These are phyloP conservation scores for Tremella mesenterica DNA, from an alignment of 768 basidiomycete genomes.

Conservation along the genomic window DNA sequence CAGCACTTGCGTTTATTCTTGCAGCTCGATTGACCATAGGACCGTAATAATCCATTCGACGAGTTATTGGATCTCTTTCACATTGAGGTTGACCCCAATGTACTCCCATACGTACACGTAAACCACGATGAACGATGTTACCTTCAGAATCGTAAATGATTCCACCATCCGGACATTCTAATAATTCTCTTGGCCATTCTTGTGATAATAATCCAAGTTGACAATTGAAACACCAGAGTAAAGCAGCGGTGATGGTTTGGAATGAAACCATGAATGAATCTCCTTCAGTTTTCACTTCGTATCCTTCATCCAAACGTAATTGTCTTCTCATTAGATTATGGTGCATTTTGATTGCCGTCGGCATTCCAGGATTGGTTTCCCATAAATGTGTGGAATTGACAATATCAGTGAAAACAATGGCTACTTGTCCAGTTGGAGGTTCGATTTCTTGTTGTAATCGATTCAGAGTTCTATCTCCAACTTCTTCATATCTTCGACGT, in stretches of 20 bases:
- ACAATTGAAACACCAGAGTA: slow-evolving; percentile 83
- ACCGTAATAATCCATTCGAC: slow-evolving; percentile 97
- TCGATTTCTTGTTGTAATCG: slow-evolving; percentile 65
- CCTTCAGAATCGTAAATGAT: slow-evolving; percentile 61
- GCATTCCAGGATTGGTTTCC: slow-evolving; percentile 94
- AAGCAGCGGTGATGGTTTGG: slow-evolving; percentile 71
- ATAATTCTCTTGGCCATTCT: slow-evolving; percentile 84
- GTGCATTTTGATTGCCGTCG: slow-evolving; percentile 81
- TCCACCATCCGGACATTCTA: slow-evolving; percentile 85
- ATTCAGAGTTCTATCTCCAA: slow-evolving; percentile 45
- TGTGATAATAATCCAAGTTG: slow-evolving; percentile 73
- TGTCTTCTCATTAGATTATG: slow-evolving; percentile 76
- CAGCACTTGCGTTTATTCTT: slow-evolving; percentile 69
- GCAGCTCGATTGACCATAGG: slow-evolving; percentile 91
- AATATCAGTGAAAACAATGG: slow-evolving; percentile 96
- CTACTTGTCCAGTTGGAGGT: slow-evolving; percentile 75
- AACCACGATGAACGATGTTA: slow-evolving; percentile 66
- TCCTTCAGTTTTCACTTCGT: slow-evolving; percentile 99
- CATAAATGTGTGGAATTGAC: slow-evolving; percentile 92
- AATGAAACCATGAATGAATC: slow-evolving; percentile 99
- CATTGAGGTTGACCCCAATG: slow-evolving; percentile 85
- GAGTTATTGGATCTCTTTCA: slow-evolving; percentile 80
- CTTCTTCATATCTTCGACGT: slow-evolving; percentile 34
- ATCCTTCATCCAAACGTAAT: slow-evolving; percentile 82
- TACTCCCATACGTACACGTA: slow-evolving; percentile 95